Base-by-base conservation (phyloP, 345 rosid species). In the Lenwebbia sp. region DNA sequence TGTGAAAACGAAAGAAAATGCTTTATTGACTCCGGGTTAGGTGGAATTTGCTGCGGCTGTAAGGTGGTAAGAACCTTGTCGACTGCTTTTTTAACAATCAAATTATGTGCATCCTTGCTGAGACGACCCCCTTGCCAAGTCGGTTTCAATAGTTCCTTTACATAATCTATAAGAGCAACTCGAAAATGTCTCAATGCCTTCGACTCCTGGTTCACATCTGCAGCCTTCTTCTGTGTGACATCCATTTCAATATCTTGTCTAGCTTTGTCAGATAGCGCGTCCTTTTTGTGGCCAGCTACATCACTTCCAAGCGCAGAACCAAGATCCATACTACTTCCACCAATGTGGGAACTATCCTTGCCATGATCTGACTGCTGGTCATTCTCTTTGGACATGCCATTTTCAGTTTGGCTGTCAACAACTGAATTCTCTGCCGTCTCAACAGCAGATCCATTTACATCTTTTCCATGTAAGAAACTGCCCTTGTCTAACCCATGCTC, bases 71-170 rank as follows among this genome's bases (percentile, higher is more conserved):
- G 88, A 89, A 97, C 94, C 90, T 97, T 96, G 57, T 94, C 98
- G 78, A 90, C 88, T 76, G 97, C 91, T 86, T 89, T 96, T 90
- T 91, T 97, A 54, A 94, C 99, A 84, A 95, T 90, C 85, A 87
- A 89, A 90, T 95, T 95, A 90, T 95, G 98, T 26, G 90, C 95
- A 60, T 96, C 97, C 92, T 94, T 95, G 91, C 91, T 94, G 54
- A 97, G 93, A 89, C 87, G 94, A 82, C 99, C 98, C 50, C 93
- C 95, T 49, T 91, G 94, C 99, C 99, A 97, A 49, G 89, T 78
- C 54, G 99, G 99, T 91, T 93, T 94, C 91, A 96, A 85, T 85
- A 94, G 84, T 70, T 94, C 98, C 86, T 95, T 96, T 33, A 95
- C 89, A 57, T 88, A 89, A 76, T 94, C 98, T 83, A 96, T 89